phyloP scores from a whole-genome alignment of 345 rosid genomes.

The Adansonia digitata region DNA sequence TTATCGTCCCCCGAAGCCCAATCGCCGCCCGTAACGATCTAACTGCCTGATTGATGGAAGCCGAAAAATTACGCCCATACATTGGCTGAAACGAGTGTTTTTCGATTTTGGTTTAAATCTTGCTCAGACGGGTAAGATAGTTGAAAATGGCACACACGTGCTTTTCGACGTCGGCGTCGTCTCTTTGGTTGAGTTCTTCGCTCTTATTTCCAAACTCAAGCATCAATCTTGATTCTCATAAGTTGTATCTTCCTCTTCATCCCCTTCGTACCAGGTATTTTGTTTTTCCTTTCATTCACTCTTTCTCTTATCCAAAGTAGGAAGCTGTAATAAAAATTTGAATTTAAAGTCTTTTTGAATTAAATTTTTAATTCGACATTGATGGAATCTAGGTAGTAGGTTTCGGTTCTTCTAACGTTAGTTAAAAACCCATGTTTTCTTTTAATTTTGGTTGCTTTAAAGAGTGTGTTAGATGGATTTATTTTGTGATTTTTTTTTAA shows the following conservation, averaged over 20 bases:
- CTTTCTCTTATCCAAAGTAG: background rate
- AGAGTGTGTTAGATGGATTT: slow-evolving; percentile 3
- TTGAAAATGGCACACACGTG: slow-evolving; percentile 54
- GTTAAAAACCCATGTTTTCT: background rate
- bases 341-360: background rate
- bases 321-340: background rate
- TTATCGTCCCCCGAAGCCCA: slow-evolving; percentile 2
- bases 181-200: slow-evolving; percentile 43
- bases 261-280: slow-evolving; percentile 53
- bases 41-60: background rate
- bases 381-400: background rate
- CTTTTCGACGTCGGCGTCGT: slow-evolving; percentile 52
- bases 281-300: background rate
- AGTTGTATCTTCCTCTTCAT: slow-evolving; percentile 40
- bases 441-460: background rate
- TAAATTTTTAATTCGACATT: background rate
- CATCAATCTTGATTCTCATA: slow-evolving; percentile 36
- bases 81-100: background rate
- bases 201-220: slow-evolving; percentile 46
- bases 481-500: background rate
- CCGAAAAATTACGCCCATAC: background rate
- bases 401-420: background rate
- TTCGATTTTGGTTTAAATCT: background rate
- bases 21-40: slow-evolving; percentile 2
- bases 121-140: background rate